Base-by-base conservation (phyloP, 148 eudicot species). In the Dysphania ambrosioides region DNA sequence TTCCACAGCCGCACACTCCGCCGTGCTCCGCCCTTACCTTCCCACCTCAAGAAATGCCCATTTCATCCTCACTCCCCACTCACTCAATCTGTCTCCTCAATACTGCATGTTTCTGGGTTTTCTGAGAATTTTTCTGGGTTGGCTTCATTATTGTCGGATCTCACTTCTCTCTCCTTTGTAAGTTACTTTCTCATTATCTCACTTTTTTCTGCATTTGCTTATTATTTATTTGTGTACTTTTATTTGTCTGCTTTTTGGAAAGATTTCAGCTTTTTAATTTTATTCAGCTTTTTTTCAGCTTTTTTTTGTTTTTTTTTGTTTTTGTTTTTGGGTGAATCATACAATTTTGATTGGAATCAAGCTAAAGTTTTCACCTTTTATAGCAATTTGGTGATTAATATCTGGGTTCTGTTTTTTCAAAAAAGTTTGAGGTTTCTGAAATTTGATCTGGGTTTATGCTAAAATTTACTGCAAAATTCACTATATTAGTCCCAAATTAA, bases 191-290 rank as follows among this genome's bases (percentile, higher is more conserved):
- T n/a, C 27, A 34, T 58, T 42, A 35, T 67, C 72, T 73, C 32
- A 35, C 4, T 16, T 55, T 27, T 69, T 73, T 67, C n/a, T 31
- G 30, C 18, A 59, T 59, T 59, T 18, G 12, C 26, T 47, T 15
- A 12, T 44, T 47, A 11, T 15, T 47, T 47, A 21, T 47, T 47
- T 47, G 53, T 47, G 15, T 58, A 30, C 13, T 21, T 63, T 27
- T 69, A 68, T 67, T 47, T 15, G 53, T 19, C 36, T 60, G 67
- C 61, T 56, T 44, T 57, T 49, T 78, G 61, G 34, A 13, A 29
- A 32, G 44, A 79, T 68, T n/a, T 67, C 60, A 79, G 73, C 81
- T 73, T 79, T 79, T 72, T n/a, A n/a, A 2, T 58, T 34, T 66
- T 1, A 41, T 42, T 69, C 6, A 59, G 12, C 56, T 66, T 79